phyloP scores from a whole-genome alignment of 768 basidiomycete genomes.

The Trametes gibbosa region DNA sequence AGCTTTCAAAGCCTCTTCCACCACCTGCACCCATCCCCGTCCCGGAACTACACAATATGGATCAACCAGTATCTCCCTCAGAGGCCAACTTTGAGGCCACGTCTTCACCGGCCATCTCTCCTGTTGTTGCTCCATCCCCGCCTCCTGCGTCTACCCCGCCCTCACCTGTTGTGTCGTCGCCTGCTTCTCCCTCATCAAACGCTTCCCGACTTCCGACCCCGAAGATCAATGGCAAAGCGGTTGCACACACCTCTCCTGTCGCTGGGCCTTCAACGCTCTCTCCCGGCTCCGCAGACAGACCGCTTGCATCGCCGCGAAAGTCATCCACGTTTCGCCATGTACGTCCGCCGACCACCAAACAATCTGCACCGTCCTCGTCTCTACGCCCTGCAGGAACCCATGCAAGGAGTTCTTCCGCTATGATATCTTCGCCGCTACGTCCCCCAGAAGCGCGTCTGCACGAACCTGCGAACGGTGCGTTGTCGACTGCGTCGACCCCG shows the following conservation, averaged over 20 bases:
- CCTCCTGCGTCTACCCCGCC: background rate
- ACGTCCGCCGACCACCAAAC: slow-evolving; percentile 24
- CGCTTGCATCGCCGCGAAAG: slow-evolving; percentile 30
- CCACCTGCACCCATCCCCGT: slow-evolving; percentile 1
- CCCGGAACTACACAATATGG: slow-evolving; percentile 2
- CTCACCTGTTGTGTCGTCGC: slow-evolving; percentile 1
- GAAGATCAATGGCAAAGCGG: slow-evolving; percentile 13
- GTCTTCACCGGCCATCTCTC: slow-evolving; percentile 5
- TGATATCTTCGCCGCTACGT: slow-evolving; percentile 18
- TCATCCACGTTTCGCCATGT: slow-evolving; percentile 54
- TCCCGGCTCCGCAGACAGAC: background rate
- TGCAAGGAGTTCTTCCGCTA: slow-evolving; percentile 16
- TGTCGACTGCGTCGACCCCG: slow-evolving; percentile 22
- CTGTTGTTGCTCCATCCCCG: background rate
- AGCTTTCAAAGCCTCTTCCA: slow-evolving; percentile 4
- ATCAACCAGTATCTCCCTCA: background rate
- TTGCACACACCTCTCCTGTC: slow-evolving; percentile 11
- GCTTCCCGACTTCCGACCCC: background rate
- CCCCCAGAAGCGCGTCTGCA: background rate
- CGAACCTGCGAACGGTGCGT: slow-evolving; percentile 18
- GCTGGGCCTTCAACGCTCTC: slow-evolving; percentile 20
- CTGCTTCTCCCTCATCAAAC: slow-evolving; percentile 10
- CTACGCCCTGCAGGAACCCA: slow-evolving; percentile 31
- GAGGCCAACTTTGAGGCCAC: background rate
- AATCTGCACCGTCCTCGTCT: slow-evolving; percentile 33